Conservation (phyloP, 2,329 filamentous ascomycete species). For the Monilinia laxa region DNA sequence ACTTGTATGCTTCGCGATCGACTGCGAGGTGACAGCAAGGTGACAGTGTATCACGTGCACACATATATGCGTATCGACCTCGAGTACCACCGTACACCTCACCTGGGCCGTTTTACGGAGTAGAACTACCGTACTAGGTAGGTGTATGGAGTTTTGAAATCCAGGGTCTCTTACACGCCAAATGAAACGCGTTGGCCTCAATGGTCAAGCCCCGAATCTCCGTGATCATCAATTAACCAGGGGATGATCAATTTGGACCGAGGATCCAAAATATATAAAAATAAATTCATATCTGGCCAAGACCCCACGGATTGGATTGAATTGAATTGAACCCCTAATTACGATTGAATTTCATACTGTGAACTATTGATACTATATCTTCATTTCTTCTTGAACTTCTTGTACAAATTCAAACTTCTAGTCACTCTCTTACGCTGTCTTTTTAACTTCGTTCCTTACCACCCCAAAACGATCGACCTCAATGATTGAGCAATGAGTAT, state of each 20-base stretch:
- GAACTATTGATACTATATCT: slow-evolving; percentile 5
- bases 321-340: slow-evolving; percentile 14
- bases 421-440: background rate
- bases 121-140: too few species aligned
- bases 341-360: background rate
- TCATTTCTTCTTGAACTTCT: slow-evolving; percentile 7
- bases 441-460: background rate
- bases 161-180: too few species aligned
- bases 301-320: background rate
- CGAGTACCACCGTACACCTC: too few species aligned
- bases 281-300: slow-evolving; percentile 10
- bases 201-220: background rate
- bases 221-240: slow-evolving; percentile 6
- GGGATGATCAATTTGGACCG: background rate
- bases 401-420: slow-evolving; percentile 12
- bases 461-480: background rate
- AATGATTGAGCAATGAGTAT: slow-evolving; percentile 34
- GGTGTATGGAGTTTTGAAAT: too few species aligned
- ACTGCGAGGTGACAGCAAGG: too few species aligned
- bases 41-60: too few species aligned
- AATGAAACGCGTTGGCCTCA: too few species aligned
- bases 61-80: too few species aligned
- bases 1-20: too few species aligned
- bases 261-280: slow-evolving; percentile 7
- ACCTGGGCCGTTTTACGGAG: too few species aligned